Evolutionary conservation across 306 rosid species (phyloP).

Genomic region (Quercus variabilis): DNA sequence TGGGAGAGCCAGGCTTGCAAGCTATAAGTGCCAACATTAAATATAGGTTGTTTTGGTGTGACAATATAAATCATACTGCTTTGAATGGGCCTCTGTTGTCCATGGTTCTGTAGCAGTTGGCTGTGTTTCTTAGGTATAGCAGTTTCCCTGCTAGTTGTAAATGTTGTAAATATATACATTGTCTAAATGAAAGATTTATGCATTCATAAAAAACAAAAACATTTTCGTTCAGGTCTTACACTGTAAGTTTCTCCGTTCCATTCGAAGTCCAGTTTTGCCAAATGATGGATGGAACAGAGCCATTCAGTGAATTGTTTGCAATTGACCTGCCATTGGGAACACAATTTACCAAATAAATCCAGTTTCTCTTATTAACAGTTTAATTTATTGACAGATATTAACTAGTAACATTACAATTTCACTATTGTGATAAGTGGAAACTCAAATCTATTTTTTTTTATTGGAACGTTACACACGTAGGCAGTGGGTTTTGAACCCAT

Average conservation of each 20-base stretch:
- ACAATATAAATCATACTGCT: too few relatives aligned
- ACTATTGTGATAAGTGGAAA: not conserved
- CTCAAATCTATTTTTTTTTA: not conserved
- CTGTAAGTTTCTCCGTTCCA: slow-evolving; percentile 30
- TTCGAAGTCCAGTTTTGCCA: slow-evolving; percentile 56
- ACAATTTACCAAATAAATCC: not conserved
- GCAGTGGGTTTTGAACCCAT: too few relatives aligned
- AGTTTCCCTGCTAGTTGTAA: too few relatives aligned
- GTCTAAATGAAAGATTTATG: too few relatives aligned
- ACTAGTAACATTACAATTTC: not conserved
- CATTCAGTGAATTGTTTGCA: slow-evolving; percentile 68
- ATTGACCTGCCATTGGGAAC: slow-evolving; percentile 71
- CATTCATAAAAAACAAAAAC: not conserved
- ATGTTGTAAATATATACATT: too few relatives aligned
- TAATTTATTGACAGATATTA: slow-evolving; percentile 2
- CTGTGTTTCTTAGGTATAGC: too few relatives aligned
- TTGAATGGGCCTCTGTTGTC: too few relatives aligned
- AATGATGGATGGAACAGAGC: slow-evolving; percentile 59
- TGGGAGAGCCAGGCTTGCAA: too few relatives aligned
- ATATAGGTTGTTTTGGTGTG: too few relatives aligned
- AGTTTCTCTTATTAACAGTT: not conserved
- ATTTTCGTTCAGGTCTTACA: slow-evolving; percentile 58
- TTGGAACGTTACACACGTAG: too few relatives aligned
- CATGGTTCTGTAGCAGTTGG: too few relatives aligned
- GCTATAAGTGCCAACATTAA: too few relatives aligned